phyloP scores from a whole-genome alignment of 208 protist species.

The Trypanosoma rangeli region DNA sequence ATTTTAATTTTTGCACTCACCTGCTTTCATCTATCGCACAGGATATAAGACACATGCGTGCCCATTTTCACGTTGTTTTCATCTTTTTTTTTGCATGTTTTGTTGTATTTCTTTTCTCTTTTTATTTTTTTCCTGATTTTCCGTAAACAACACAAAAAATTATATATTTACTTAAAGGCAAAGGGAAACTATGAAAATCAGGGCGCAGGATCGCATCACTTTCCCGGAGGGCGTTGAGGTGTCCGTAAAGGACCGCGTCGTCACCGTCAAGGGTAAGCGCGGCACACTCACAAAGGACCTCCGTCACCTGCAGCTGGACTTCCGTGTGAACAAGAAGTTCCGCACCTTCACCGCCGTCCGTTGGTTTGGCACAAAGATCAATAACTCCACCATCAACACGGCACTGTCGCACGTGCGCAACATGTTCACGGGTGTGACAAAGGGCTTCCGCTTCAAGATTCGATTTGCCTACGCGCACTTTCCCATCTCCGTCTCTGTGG shows the following conservation, averaged over 20 bases:
- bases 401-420: slow-evolving; percentile 96
- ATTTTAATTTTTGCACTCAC: no score
- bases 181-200: slow-evolving; percentile 64
- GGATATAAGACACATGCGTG: not conserved
- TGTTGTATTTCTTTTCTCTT: no score
- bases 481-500: slow-evolving; percentile 97
- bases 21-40: no score
- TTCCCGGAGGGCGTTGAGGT: slow-evolving; percentile 76
- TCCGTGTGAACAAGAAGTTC: slow-evolving; percentile 74
- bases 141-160: slow-evolving; percentile 3
- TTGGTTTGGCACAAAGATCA: slow-evolving; percentile 96
- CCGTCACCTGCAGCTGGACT: slow-evolving; percentile 92
- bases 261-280: slow-evolving; percentile 95
- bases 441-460: slow-evolving; percentile 99
- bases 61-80: not conserved
- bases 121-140: slow-evolving; percentile 12
- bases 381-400: slow-evolving; percentile 95
- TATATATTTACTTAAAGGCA: slow-evolving; percentile 7
- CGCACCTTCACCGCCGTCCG: slow-evolving; percentile 81
- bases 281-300: slow-evolving; percentile 95
- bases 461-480: slow-evolving; percentile 99
- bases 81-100: slow-evolving; percentile 6
- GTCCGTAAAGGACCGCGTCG: slow-evolving; percentile 65
- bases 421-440: slow-evolving; percentile 99
- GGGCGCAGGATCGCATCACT: slow-evolving; percentile 51